phyloP scores from a whole-genome alignment of 164 flowering plant genomes.

The Vitis amurensis region DNA sequence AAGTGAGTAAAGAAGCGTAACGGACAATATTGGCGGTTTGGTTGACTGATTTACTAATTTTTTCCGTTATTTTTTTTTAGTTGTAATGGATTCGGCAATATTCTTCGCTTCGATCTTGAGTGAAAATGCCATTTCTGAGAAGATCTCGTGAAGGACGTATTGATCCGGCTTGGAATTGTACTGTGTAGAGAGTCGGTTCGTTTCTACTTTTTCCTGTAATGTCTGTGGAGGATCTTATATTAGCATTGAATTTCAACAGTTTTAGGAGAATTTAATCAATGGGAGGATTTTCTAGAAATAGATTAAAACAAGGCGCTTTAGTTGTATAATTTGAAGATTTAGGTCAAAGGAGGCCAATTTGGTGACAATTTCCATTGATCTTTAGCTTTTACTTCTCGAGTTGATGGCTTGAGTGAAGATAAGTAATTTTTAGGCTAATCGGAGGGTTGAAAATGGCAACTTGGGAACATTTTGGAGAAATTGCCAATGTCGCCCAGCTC shows the following conservation, averaged over 20 bases:
- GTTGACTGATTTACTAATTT: constrained; percentile 12
- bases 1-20: constrained; percentile 21
- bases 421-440: neutral
- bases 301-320: neutral
- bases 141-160: constrained; percentile 6
- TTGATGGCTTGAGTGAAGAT: neutral
- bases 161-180: constrained; percentile 9
- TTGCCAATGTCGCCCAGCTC: constrained; percentile 64
- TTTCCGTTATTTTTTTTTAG: constrained; percentile 5
- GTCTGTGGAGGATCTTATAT: neutral
- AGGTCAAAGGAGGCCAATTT: neutral
- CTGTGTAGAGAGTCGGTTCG: neutral
- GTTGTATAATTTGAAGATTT: neutral
- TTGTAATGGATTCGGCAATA: constrained; percentile 3
- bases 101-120: constrained; percentile 17
- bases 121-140: neutral
- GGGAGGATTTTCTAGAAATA: neutral
- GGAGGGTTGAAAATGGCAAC: constrained; percentile 18
- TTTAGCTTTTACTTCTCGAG: no score
- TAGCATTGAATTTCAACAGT: no score
- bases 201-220: neutral
- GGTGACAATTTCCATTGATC: neutral
- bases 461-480: constrained; percentile 63
- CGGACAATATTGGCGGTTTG: constrained; percentile 7
- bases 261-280: neutral